A percentile compares a stretch with the other conserved stretches of the same genome.
phyloP scores from a whole-genome alignment of 2,329 filamentous ascomycete species.

The Botryotinia convoluta region DNA sequence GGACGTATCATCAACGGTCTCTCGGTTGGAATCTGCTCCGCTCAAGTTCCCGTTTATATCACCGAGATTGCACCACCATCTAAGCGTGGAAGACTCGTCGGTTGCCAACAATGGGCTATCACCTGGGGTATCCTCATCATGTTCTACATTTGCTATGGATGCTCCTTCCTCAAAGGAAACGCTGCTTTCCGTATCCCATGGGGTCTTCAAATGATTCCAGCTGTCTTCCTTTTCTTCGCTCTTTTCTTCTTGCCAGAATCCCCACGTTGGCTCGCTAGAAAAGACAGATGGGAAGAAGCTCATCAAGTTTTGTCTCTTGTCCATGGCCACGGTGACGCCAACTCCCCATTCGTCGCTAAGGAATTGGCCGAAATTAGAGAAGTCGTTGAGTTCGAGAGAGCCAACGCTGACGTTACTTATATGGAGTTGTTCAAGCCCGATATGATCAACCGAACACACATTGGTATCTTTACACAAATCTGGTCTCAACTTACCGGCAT shows the following conservation, averaged over 20 bases:
- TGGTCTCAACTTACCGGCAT: conserved; percentile 76
- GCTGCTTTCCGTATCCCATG: conserved; percentile 63
- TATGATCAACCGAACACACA: conserved; percentile 72
- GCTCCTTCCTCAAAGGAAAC: conserved; percentile 21
- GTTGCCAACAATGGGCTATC: conserved; percentile 59
- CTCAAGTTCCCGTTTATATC: conserved; percentile 67
- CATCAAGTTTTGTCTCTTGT: conserved; percentile 43
- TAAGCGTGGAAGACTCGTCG: conserved; percentile 63
- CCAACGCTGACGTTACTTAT: conserved; percentile 67
- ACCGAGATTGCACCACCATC: conserved; percentile 60
- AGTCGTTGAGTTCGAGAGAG: conserved; percentile 73
- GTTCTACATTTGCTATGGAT: conserved; percentile 65
- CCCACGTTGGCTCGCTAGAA: conserved; percentile 61
- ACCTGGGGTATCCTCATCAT: conserved; percentile 69
- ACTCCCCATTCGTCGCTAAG: conserved; percentile 61
- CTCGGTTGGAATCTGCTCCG: conserved; percentile 59
- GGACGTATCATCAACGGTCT: conserved; percentile 62
- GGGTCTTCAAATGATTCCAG: conserved; percentile 63
- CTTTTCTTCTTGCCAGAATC: conserved; percentile 62
- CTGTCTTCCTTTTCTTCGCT: conserved; percentile 54
- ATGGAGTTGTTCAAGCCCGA: conserved; percentile 67
- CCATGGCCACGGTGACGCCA: conserved; percentile 62
- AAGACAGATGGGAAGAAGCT: conserved; percentile 61
- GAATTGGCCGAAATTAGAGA: conserved; percentile 73
- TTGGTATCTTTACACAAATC: conserved; percentile 71